phyloP scores from a whole-genome alignment of 345 rosid genomes.

The Citrus australasica region DNA sequence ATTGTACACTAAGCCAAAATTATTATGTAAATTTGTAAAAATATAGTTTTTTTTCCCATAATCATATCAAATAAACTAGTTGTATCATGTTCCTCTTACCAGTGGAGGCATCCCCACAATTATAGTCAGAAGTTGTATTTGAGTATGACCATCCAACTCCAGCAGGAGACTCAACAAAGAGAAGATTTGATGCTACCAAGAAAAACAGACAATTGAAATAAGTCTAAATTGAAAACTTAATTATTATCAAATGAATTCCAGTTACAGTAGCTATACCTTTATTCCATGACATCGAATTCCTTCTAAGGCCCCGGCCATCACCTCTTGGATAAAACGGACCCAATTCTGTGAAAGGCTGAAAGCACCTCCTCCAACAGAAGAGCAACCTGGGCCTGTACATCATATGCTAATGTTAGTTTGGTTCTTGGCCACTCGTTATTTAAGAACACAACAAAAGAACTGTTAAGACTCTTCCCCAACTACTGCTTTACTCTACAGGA shows the following conservation, averaged over 20 bases:
- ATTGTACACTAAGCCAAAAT: not conserved
- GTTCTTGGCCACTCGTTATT: not conserved
- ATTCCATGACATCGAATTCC: slow-evolving; percentile 88
- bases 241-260: not conserved
- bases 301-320: slow-evolving; percentile 75
- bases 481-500: not conserved
- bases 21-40: not conserved
- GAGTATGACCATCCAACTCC: slow-evolving; percentile 99
- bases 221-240: not conserved
- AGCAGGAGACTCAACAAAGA: slow-evolving; percentile 92
- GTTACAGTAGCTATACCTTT: slow-evolving; percentile 43
- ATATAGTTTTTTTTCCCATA: too few relatives aligned
- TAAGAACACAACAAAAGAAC: not conserved
- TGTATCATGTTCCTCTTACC: slow-evolving; percentile 31
- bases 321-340: slow-evolving; percentile 89
- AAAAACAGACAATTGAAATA: not conserved
- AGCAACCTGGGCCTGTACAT: slow-evolving; percentile 85
- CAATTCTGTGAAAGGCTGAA: slow-evolving; percentile 65
- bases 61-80: not conserved
- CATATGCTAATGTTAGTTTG: not conserved
- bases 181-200: slow-evolving; percentile 72
- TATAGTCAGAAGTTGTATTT: slow-evolving; percentile 68
- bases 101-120: slow-evolving; percentile 60
- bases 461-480: not conserved
- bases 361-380: slow-evolving; percentile 88